phyloP scores from a whole-genome alignment of 2,329 filamentous ascomycete genomes.

The Proliferodiscus dingleyae region DNA sequence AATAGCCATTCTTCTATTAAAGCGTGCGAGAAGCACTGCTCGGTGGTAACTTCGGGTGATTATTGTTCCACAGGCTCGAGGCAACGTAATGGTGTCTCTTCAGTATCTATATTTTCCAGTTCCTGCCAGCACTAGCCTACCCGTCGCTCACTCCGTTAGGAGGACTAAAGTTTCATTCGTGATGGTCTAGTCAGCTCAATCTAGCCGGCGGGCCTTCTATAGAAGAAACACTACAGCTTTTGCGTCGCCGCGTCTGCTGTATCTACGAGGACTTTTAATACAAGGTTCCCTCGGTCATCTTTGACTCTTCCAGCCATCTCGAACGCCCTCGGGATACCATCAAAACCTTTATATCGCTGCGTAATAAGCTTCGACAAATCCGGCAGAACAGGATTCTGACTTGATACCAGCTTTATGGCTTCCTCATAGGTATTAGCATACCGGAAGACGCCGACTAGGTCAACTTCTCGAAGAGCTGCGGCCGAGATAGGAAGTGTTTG shows the following conservation, averaged over 20 bases:
- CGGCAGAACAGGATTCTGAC: slow-evolving; percentile 58
- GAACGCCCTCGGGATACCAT: slow-evolving; percentile 83
- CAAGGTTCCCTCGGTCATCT: slow-evolving; percentile 30
- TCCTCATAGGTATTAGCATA: slow-evolving; percentile 88
- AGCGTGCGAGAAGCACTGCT: no score
- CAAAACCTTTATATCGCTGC: slow-evolving; percentile 71
- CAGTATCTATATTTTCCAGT: no score
- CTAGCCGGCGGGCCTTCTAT: no score
- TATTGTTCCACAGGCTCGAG: no score
- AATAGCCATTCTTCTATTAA: no score
- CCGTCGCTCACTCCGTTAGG: no score
- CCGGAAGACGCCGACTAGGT: slow-evolving; percentile 70
- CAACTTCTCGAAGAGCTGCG: slow-evolving; percentile 70
- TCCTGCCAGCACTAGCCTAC: no score
- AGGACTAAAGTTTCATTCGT: no score
- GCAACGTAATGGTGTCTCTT: no score
- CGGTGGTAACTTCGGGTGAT: no score
- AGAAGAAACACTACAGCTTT: no score
- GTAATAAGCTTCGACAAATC: slow-evolving; percentile 79
- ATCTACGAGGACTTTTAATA: slow-evolving; percentile 32
- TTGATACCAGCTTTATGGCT: slow-evolving; percentile 81
- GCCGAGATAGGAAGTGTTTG: slow-evolving; percentile 70
- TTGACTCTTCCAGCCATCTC: slow-evolving; percentile 68
- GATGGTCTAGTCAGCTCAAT: no score
- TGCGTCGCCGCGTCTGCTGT: slow-evolving; percentile 4